Percentiles rank a stretch among this genome's conserved stretches.
Conservation (phyloP, 345 rosid genomes). For the Toxicodendron radicans region DNA sequence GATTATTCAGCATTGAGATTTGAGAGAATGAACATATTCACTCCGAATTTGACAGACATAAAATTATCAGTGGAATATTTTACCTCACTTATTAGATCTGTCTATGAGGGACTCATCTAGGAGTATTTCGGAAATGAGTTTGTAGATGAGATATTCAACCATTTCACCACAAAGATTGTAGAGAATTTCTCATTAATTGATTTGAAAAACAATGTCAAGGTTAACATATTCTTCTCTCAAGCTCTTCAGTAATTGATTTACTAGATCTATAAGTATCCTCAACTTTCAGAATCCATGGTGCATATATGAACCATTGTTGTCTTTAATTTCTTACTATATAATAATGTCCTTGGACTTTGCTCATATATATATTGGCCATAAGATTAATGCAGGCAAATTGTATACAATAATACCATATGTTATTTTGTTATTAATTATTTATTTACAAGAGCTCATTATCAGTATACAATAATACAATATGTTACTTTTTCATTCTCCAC, state of each 20-base stretch:
- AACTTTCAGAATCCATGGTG: too few relatives aligned
- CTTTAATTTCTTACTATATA: too few relatives aligned
- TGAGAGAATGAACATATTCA: constrained; percentile 6
- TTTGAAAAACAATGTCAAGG: not conserved
- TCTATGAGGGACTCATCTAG: constrained; percentile 8
- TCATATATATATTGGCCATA: too few relatives aligned
- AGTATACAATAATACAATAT: too few relatives aligned
- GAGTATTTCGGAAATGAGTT: constrained; percentile 23
- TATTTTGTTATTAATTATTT: too few relatives aligned
- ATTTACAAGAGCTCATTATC: too few relatives aligned
- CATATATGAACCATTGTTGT: too few relatives aligned
- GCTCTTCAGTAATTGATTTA: not conserved
- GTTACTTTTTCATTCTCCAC: too few relatives aligned
- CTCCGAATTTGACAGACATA: not conserved
- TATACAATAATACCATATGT: too few relatives aligned
- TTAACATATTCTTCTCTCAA: constrained; percentile 7
- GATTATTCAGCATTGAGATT: constrained; percentile 21
- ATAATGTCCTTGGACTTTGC: too few relatives aligned
- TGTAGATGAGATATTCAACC: not conserved
- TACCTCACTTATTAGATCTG: constrained; percentile 1
- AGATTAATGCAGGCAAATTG: too few relatives aligned
- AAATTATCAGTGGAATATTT: not conserved
- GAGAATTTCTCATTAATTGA: not conserved
- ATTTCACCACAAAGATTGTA: not conserved
- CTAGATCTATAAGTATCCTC: too few relatives aligned